Conservation (phyloP, 192 early-diverging fungal genomes). For the Rhizoclosmatium sp. region DNA sequence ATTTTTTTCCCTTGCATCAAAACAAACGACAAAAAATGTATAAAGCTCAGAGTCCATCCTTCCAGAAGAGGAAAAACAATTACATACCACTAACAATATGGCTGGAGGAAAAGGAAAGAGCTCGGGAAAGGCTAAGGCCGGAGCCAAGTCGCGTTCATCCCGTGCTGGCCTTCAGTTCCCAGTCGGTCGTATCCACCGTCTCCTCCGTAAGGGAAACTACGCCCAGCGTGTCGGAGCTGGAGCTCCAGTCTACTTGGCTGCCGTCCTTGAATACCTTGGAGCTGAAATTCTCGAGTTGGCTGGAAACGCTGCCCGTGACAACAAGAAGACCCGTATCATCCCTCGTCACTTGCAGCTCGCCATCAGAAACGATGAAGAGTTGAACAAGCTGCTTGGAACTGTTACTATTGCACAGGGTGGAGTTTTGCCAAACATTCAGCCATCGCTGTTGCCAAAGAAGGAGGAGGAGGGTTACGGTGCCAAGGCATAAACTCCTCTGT, state of each 20-base stretch:
- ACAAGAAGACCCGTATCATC: conserved; percentile 93
- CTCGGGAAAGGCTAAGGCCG: no score
- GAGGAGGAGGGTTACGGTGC: not conserved
- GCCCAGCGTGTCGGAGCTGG: no score
- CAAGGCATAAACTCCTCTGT: no score
- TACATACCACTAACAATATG: conserved; percentile 18
- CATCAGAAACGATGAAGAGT: conserved; percentile 83
- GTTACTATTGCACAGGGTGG: conserved; percentile 79
- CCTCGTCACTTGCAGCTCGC: conserved; percentile 94
- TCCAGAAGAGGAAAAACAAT: not conserved
- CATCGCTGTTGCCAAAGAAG: conserved; percentile 31
- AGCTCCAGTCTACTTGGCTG: no score
- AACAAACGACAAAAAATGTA: no score
- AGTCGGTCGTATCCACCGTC: no score
- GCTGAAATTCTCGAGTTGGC: conserved; percentile 86
- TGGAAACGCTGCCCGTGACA: conserved; percentile 93
- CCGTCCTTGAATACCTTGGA: no score
- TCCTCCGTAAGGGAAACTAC: no score
- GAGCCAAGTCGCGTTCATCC: conserved; percentile 78
- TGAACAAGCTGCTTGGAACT: conserved; percentile 88
- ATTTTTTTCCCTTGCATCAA: no score
- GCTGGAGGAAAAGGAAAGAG: conserved; percentile 28
- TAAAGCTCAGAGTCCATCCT: no score
- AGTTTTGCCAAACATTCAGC: conserved; percentile 28
- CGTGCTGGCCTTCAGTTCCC: conserved; percentile 79